These are phyloP conservation scores for Phytophthora aleatoria DNA, from an alignment of 352 stramenopile genomes.

Conservation along the genomic window DNA sequence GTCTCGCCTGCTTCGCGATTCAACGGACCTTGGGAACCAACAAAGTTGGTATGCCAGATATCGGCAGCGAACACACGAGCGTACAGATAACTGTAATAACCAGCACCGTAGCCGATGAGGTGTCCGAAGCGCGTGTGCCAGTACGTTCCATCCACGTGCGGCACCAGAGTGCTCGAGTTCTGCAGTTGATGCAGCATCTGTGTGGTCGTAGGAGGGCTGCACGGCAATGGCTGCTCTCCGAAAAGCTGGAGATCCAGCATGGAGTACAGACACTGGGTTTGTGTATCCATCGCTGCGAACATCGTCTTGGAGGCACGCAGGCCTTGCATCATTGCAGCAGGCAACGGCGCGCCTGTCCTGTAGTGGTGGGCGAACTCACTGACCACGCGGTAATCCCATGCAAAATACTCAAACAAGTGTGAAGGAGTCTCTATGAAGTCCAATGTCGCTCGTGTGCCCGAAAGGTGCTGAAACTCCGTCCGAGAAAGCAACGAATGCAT, in stretches of 20 bases:
- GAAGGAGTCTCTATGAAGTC: conserved; percentile 97
- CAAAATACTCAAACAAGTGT: conserved; percentile 98
- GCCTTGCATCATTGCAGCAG: conserved; percentile 71
- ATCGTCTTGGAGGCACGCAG: conserved; percentile 84
- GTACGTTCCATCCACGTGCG: conserved; percentile 76
- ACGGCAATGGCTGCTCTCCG: conserved; percentile 54
- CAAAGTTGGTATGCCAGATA: conserved; percentile 86
- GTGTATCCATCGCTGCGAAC: conserved; percentile 90
- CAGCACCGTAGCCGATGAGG: conserved; percentile 89
- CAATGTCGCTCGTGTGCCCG: conserved; percentile 91
- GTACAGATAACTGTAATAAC: conserved; percentile 94
- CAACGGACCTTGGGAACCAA: conserved; percentile 54
- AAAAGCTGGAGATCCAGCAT: conserved; percentile 81
- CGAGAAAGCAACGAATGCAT: conserved; percentile 96
- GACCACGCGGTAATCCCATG: conserved; percentile 91
- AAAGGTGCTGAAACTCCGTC: conserved; percentile 98
- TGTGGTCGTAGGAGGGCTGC: conserved; percentile 50
- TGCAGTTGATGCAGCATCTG: conserved; percentile 69
- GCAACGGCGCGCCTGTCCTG: conserved; percentile 79
- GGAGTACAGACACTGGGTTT: conserved; percentile 87
- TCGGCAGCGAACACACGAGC: conserved; percentile 89
- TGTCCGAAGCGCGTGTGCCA: conserved; percentile 91
- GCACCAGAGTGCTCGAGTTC: conserved; percentile 73
- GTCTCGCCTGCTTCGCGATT: conserved; percentile 57
- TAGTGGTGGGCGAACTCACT: conserved; percentile 86